A percentile compares a stretch with the other conserved stretches of the same genome.
Evolutionary conservation across 768 basidiomycete genomes (phyloP).

Genomic region (Auriscalpium orientale): DNA sequence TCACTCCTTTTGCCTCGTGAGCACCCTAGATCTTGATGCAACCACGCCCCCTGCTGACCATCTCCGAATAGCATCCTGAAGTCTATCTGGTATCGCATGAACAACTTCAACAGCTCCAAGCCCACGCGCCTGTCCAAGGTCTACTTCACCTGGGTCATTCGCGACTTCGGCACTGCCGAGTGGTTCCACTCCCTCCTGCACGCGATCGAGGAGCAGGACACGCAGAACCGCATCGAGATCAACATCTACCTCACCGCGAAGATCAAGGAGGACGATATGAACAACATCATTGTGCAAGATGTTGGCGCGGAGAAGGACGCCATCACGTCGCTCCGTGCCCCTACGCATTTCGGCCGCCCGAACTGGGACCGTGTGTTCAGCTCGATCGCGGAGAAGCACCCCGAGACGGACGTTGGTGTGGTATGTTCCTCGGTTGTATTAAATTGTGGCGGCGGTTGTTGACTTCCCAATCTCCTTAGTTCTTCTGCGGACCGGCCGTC

Average conservation of each 20-base stretch:
- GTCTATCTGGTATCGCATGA: slow-evolving; percentile 95
- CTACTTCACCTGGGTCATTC: slow-evolving; percentile 94
- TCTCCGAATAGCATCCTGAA: slow-evolving; percentile 59
- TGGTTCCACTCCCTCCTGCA: slow-evolving; percentile 93
- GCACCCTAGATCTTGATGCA: slow-evolving; percentile 24
- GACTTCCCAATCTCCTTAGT: slow-evolving; percentile 24
- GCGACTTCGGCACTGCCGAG: slow-evolving; percentile 82
- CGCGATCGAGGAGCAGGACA: slow-evolving; percentile 91
- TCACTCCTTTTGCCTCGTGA: slow-evolving; percentile 93
- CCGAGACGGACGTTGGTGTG: slow-evolving; percentile 85
- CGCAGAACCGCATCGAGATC: slow-evolving; percentile 80
- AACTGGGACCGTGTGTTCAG: slow-evolving; percentile 75
- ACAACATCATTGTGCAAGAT: slow-evolving; percentile 88
- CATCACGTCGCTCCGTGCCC: slow-evolving; percentile 80
- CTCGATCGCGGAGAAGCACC: slow-evolving; percentile 74
- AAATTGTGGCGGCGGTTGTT: not conserved
- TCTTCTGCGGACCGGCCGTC: slow-evolving; percentile 81
- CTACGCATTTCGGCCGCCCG: slow-evolving; percentile 88
- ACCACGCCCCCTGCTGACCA: not conserved
- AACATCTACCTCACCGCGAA: slow-evolving; percentile 90
- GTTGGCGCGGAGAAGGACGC: slow-evolving; percentile 92
- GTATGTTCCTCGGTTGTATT: slow-evolving; percentile 31
- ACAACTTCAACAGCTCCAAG: slow-evolving; percentile 67
- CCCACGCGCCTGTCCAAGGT: slow-evolving; percentile 84
- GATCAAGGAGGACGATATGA: slow-evolving; percentile 89